Evolutionary conservation across 2,329 filamentous ascomycete genomes (phyloP), one percentile per base, ranked within the genome.

Genomic region (Cladosporium oxysporum): DNA sequence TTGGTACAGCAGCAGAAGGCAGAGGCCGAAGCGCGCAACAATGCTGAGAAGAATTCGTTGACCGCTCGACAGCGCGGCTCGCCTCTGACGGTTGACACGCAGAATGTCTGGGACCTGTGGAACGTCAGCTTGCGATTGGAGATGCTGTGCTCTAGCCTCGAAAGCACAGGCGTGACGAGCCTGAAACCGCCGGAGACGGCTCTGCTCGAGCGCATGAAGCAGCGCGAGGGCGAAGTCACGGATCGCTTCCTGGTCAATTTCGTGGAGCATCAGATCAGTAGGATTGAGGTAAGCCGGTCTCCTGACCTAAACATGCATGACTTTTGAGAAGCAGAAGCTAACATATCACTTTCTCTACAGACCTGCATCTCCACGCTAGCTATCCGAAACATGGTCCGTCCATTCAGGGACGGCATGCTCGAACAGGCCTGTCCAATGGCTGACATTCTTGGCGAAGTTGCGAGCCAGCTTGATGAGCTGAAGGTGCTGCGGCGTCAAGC

Each of bases 191-290:
- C 93, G 0, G 93, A 97, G 79, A 91, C 91, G 41, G 90, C 91
- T 70, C 80, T 98, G 65, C 81, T 97, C 70, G 92, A 97, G 74
- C 82, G 85, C 69, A 88, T 90, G 80, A 90, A 88, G 77, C 83
- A 84, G 66, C 81, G 89, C 50, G 92, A 91, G 60, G 92, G 92
- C 12, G 93, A 97, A 76, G 87, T 97, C 63, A 92, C 93, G 31
- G 95, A 98, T 82, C 84, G 87, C 62, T 94, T 96, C 78, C 82
- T 98, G 78, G 80, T 96, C 65, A 93, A 92, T 74, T 92, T 99
- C 74, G 86, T 98, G 77, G 93, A 96, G 76, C 93, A 98, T 76
- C 93, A 97, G 84, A 91, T 99, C 71, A 93, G 91, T 76, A 88
- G 95, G 74, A 96, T 99, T 76, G 95, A 99, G 88, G 93, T 96